Conservation (phyloP, 2,329 filamentous ascomycete species). For the Talaromyces atroroseus region DNA sequence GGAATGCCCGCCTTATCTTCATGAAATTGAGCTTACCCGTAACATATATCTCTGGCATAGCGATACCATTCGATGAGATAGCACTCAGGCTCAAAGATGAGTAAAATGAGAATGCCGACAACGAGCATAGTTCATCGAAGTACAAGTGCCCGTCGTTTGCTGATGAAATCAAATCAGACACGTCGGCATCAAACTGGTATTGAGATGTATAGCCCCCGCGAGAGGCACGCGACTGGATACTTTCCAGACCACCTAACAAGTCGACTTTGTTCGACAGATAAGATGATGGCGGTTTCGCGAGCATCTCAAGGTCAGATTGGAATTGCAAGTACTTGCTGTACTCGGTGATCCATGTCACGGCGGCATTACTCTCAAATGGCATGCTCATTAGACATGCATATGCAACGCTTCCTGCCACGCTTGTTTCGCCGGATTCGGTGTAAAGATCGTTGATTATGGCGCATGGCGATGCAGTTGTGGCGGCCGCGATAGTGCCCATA, state of each 20-base stretch:
- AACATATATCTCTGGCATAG: background rate
- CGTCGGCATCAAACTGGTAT: conserved; percentile 51
- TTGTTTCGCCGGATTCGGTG: no score
- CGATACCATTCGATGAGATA: background rate
- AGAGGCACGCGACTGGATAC: conserved; percentile 41
- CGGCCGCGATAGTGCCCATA: background rate
- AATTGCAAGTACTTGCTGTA: conserved; percentile 40
- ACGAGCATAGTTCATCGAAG: conserved; percentile 25
- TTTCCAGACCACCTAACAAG: conserved; percentile 42
- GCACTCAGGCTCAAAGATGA: conserved; percentile 4
- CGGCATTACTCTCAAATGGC: conserved; percentile 24
- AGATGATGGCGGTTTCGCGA: conserved; percentile 47
- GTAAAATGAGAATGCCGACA: conserved; percentile 43
- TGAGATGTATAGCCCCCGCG: conserved; percentile 46
- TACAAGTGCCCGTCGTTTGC: conserved; percentile 59
- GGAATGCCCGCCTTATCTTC: no score
- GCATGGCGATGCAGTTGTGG: background rate
- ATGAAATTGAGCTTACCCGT: background rate
- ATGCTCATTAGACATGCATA: conserved; percentile 24
- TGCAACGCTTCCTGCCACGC: no score
- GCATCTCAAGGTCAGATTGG: conserved; percentile 46
- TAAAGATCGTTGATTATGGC: background rate
- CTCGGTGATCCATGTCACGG: conserved; percentile 21
- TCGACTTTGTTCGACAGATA: conserved; percentile 49
- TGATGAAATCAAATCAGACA: conserved; percentile 49